Conservation (phyloP, 1,284 basidiomycete species). For the Porodaedalea pini region DNA sequence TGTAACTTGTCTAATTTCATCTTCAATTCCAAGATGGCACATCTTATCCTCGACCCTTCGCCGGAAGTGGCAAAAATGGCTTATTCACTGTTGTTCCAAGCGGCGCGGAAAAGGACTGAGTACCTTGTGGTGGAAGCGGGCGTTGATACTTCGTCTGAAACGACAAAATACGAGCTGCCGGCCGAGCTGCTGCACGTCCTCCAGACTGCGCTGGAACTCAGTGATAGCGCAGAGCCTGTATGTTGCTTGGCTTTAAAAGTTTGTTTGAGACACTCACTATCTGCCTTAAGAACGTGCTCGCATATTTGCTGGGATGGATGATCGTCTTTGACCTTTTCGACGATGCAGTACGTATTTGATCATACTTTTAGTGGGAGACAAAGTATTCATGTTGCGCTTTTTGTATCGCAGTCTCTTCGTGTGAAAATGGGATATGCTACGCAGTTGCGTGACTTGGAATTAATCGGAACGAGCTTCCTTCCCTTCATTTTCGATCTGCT, state of each 20-base stretch:
- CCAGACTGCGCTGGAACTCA: slow-evolving; percentile 37
- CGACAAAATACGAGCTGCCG: slow-evolving; percentile 55
- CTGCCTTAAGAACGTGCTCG: slow-evolving; percentile 44
- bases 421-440: slow-evolving; percentile 81
- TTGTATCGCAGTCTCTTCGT: slow-evolving; percentile 62
- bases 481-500: slow-evolving; percentile 74
- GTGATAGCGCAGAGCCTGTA: slow-evolving; percentile 11
- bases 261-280: background rate
- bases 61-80: slow-evolving; percentile 66
- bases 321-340: slow-evolving; percentile 83
- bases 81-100: slow-evolving; percentile 61
- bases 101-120: slow-evolving; percentile 69
- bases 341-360: slow-evolving; percentile 62
- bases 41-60: slow-evolving; percentile 66
- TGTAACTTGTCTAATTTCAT: background rate
- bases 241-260: slow-evolving; percentile 18
- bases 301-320: slow-evolving; percentile 88
- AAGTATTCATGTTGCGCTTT: slow-evolving; percentile 15
- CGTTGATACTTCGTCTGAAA: slow-evolving; percentile 55
- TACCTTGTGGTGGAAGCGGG: slow-evolving; percentile 83
- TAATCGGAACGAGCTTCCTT: slow-evolving; percentile 68
- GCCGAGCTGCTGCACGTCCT: slow-evolving; percentile 64
- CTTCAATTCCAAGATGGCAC: slow-evolving; percentile 56
- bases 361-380: background rate
- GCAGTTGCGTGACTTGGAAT: slow-evolving; percentile 70